These are phyloP conservation scores for Ramaria rubella DNA, from an alignment of 768 basidiomycete species.

Conservation along the genomic window DNA sequence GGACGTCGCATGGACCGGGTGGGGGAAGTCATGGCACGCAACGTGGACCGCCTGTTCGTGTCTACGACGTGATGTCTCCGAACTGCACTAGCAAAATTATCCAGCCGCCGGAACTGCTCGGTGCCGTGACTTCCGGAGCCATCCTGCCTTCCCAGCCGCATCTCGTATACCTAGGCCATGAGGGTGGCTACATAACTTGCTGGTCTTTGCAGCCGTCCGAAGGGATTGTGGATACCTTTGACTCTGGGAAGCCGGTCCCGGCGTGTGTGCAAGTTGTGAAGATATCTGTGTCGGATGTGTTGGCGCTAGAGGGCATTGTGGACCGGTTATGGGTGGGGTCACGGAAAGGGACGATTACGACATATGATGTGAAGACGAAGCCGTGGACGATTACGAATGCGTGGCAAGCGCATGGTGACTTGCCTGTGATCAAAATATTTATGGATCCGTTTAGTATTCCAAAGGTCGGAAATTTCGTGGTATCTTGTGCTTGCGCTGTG, in stretches of 20 bases:
- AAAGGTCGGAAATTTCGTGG: slow-evolving; percentile 37
- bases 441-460: slow-evolving; percentile 75
- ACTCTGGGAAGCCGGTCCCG: slow-evolving; percentile 32
- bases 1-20: slow-evolving; percentile 66
- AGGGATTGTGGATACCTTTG: slow-evolving; percentile 4
- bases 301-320: slow-evolving; percentile 80
- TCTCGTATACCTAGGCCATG: slow-evolving; percentile 80
- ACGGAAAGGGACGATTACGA: slow-evolving; percentile 73
- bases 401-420: slow-evolving; percentile 14
- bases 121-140: slow-evolving; percentile 77
- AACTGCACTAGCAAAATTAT: slow-evolving; percentile 25
- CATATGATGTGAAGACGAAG: slow-evolving; percentile 63
- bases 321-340: slow-evolving; percentile 83
- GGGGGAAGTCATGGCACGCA: slow-evolving; percentile 19
- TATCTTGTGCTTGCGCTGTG: not conserved
- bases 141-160: slow-evolving; percentile 62
- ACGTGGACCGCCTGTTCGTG: slow-evolving; percentile 65
- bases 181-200: slow-evolving; percentile 83
- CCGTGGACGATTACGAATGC: slow-evolving; percentile 33
- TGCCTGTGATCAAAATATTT: slow-evolving; percentile 56
- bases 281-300: slow-evolving; percentile 73
- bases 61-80: slow-evolving; percentile 54
- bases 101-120: slow-evolving; percentile 60
- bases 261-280: slow-evolving; percentile 70
- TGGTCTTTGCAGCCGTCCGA: slow-evolving; percentile 58